Percentiles rank a stretch among this genome's conserved stretches.
Conservation (phyloP, 169 alveolate genomes). For the Neospora caninum region DNA sequence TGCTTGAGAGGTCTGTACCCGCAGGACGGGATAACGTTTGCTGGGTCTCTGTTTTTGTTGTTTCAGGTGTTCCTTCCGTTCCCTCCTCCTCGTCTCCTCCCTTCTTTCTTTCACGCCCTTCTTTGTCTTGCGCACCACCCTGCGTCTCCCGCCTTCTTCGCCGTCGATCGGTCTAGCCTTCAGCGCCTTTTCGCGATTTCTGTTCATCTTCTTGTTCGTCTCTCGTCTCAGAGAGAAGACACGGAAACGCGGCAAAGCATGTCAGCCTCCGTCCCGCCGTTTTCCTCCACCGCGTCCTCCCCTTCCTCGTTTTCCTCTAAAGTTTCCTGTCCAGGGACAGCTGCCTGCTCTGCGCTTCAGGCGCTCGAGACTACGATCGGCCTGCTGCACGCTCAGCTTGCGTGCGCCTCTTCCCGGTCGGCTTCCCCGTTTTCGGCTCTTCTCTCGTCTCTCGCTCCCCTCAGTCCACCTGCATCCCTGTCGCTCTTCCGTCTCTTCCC, state of each 20-base stretch:
- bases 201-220: not conserved
- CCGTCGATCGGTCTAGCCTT: not conserved
- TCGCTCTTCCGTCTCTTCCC: no score
- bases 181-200: not conserved
- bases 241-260: not conserved
- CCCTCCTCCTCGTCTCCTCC: not conserved
- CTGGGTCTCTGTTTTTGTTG: not conserved
- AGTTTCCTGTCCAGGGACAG: no score
- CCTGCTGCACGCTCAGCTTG: no score
- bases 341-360: no score
- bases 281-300: not conserved
- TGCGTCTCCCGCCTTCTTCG: not conserved
- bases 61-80: not conserved
- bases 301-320: not conserved
- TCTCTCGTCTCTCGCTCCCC: no score
- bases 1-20: no score
- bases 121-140: not conserved
- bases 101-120: not conserved
- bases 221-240: not conserved
- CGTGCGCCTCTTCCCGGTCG: no score
- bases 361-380: no score
- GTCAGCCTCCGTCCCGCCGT: not conserved
- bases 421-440: no score
- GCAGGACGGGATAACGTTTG: no score
- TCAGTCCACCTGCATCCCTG: no score